phyloP scores from a whole-genome alignment of 2,329 filamentous ascomycete species.

The Ceratocystis alfenasii region DNA sequence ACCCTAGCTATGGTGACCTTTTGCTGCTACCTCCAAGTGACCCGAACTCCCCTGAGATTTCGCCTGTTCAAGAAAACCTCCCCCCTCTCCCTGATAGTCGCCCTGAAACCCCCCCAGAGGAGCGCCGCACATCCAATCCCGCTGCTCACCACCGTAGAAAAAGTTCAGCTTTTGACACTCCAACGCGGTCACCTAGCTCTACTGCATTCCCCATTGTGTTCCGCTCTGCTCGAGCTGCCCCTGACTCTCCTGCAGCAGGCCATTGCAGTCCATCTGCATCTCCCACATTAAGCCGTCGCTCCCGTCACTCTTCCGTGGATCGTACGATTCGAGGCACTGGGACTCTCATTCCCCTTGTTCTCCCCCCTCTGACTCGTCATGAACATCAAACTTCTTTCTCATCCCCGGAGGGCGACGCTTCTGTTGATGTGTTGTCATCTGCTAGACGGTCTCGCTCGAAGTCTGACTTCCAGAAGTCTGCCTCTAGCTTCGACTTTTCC shows the following conservation, averaged over 20 bases:
- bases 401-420: slow-evolving; percentile 9
- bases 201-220: slow-evolving; percentile 47
- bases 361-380: slow-evolving; percentile 29
- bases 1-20: slow-evolving; percentile 53
- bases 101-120: slow-evolving; percentile 38
- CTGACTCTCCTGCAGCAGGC: slow-evolving; percentile 31
- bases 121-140: neutral
- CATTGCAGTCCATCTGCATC: slow-evolving; percentile 13
- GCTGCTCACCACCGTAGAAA: slow-evolving; percentile 11
- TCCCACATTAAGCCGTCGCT: slow-evolving; percentile 24
- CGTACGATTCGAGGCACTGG: slow-evolving; percentile 17
- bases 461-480: slow-evolving; percentile 6
- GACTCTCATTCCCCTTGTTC: slow-evolving; percentile 27
- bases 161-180: slow-evolving; percentile 11
- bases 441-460: slow-evolving; percentile 7
- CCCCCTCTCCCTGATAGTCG: slow-evolving; percentile 49
- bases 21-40: slow-evolving; percentile 51
- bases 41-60: slow-evolving; percentile 37
- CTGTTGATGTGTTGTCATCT: neutral
- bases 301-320: slow-evolving; percentile 32
- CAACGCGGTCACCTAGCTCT: slow-evolving; percentile 38
- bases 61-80: slow-evolving; percentile 27
- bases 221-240: slow-evolving; percentile 37
- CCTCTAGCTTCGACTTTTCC: neutral
- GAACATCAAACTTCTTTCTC: neutral